Percentiles rank a stretch among this genome's conserved stretches.
Conservation (phyloP, 164 flowering plant genomes). For the Tinospora cordifolia region DNA sequence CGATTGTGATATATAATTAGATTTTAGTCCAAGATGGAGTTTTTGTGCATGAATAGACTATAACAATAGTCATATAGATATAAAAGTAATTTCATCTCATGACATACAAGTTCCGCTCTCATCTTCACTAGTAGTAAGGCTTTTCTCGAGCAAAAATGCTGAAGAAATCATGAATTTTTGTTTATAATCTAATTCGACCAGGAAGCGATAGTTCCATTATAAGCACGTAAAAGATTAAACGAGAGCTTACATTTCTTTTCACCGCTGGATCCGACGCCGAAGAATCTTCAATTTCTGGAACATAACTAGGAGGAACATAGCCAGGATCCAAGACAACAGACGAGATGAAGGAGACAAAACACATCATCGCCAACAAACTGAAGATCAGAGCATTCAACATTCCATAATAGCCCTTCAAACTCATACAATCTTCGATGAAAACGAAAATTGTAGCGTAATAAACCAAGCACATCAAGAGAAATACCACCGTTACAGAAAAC, state of each 20-base stretch:
- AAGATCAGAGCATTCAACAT: constrained; percentile 39
- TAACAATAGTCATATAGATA: too few species aligned
- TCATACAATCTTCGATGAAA: constrained; percentile 42
- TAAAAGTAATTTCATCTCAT: too few species aligned
- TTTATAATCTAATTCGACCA: too few species aligned
- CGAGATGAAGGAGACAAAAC: constrained; percentile 38
- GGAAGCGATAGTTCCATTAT: neutral
- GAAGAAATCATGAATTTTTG: too few species aligned
- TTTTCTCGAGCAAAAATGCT: too few species aligned
- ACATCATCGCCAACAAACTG: constrained; percentile 32
- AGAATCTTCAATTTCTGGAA: constrained; percentile 48
- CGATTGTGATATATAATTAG: too few species aligned
- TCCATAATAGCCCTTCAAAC: constrained; percentile 45
- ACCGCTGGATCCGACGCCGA: constrained; percentile 29
- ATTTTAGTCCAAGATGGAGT: too few species aligned
- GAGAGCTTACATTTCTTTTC: constrained; percentile 34
- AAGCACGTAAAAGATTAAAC: neutral
- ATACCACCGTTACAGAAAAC: constrained; percentile 33
- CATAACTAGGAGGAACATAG: constrained; percentile 40
- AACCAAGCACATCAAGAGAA: constrained; percentile 34
- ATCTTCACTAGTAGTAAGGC: too few species aligned
- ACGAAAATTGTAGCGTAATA: constrained; percentile 50
- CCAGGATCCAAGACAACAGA: constrained; percentile 56
- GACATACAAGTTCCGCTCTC: too few species aligned
- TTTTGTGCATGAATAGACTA: too few species aligned